These are phyloP conservation scores for Diplodia corticola DNA, from an alignment of 2,329 filamentous ascomycete genomes.

Conservation along the genomic window DNA sequence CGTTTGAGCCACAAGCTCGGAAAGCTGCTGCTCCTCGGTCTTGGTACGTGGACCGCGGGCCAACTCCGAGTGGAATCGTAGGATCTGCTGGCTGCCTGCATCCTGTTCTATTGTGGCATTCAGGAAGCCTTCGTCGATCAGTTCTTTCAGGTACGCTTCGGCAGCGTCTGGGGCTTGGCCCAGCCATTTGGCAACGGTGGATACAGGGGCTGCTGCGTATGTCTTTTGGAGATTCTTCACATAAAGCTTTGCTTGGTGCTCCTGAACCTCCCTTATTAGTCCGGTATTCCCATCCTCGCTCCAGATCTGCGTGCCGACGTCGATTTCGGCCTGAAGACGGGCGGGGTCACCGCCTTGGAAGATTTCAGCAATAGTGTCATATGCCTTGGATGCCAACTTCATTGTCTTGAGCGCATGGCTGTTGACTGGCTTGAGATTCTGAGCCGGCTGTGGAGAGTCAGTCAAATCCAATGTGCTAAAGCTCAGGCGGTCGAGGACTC, in stretches of 20 bases:
- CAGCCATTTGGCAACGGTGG: constrained; percentile 54
- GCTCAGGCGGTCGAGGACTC: constrained; percentile 29
- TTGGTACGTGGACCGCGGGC: constrained; percentile 40
- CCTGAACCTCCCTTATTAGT: constrained; percentile 68
- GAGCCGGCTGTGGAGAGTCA: constrained; percentile 39
- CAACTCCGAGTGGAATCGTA: constrained; percentile 54
- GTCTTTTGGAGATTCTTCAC: constrained; percentile 71
- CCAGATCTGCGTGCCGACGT: constrained; percentile 63
- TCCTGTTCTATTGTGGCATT: constrained; percentile 53
- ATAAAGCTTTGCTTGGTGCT: constrained; percentile 73
- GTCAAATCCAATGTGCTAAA: not conserved
- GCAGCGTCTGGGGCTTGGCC: constrained; percentile 53
- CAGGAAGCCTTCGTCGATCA: constrained; percentile 54
- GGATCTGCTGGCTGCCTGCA: constrained; percentile 44
- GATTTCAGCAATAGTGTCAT: constrained; percentile 66
- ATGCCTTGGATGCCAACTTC: constrained; percentile 63
- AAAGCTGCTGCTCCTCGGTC: constrained; percentile 42
- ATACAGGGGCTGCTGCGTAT: constrained; percentile 64
- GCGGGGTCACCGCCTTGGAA: constrained; percentile 63
- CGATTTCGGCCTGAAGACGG: constrained; percentile 64
- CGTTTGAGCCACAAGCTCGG: constrained; percentile 52
- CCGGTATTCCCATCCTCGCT: constrained; percentile 69
- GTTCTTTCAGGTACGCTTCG: constrained; percentile 53
- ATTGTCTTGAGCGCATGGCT: constrained; percentile 57
- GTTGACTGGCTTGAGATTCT: constrained; percentile 59